These are phyloP conservation scores for Solanum bukasovii DNA, from an alignment of 257 asterid species.

Conservation along the genomic window DNA sequence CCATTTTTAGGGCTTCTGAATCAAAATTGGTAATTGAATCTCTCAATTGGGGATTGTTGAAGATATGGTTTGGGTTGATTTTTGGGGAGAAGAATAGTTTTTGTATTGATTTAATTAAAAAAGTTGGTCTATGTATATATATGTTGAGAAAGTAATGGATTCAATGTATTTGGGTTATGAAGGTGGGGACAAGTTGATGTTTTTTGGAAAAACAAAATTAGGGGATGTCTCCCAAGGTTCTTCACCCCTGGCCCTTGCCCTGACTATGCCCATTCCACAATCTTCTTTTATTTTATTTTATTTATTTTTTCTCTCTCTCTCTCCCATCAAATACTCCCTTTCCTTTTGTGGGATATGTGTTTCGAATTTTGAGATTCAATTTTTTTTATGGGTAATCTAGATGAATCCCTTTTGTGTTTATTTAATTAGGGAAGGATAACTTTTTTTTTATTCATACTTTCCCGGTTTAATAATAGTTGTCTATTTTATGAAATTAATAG, in stretches of 20 bases:
- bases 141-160: conserved; percentile 8
- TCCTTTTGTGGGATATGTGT: not conserved
- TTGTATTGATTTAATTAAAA: not conserved
- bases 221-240: conserved; percentile 14
- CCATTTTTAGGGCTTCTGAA: not conserved
- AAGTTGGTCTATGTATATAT: not conserved
- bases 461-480: no score
- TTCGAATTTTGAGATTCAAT: not conserved
- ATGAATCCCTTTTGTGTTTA: not conserved
- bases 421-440: no score
- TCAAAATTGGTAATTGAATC: not conserved
- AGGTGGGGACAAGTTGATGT: conserved; percentile 17
- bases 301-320: not conserved
- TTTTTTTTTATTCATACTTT: no score
- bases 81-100: not conserved
- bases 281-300: no score
- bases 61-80: not conserved
- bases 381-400: not conserved
- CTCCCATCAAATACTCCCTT: not conserved
- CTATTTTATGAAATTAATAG: no score
- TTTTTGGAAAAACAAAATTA: not conserved
- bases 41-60: no score
- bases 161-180: conserved; percentile 15
- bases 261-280: not conserved
- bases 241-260: conserved; percentile 12